Base-by-base conservation (phyloP, 1,139 yeast genomes). In the Hyphopichia wangnamkhiaoensis region DNA sequence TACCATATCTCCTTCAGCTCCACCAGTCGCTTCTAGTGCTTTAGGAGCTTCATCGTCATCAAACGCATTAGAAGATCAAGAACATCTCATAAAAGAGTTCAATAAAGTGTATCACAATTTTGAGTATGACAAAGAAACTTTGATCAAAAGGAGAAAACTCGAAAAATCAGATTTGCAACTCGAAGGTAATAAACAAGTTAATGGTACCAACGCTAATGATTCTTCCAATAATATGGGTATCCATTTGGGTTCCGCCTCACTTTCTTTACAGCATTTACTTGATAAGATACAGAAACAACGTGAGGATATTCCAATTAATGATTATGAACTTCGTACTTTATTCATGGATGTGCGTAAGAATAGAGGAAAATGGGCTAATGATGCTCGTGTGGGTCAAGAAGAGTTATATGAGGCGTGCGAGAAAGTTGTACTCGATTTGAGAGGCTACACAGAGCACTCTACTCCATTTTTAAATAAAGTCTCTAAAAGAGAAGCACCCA, bases 391-490 rank as follows among this genome's bases (percentile, higher is more conserved):
- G 31, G 98, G 98, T 3, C 99, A 94, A 61, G 99, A 94, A 58
- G 99, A 94, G 58, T 72, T 94, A 14, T 94, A 93, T 55, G 98
- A 94, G 52, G 96, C 97, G 0, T 93, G 97, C 53, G 98, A 94
- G 54, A 91, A 89, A 56, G 98, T 93, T 1, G 93, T 91, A 0
- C 67, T 83, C 46, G 98, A 94, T 53, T 68, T 94, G 31, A 75
- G 98, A 54, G 89, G 94, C 9, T 89, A 85, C 50, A 93, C 98
- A 0, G 98, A 93, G 56, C 98, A 93, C 61, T 91, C 98, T 0
- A 90, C 98, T 0, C 96, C 98, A 1, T 94, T 94, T 55, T 71
- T 94, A 49, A 93, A 91, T 62, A 87, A 89, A 56, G 99, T 94
- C 16, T 88, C 95, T 42, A 93, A 93, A 59, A 75, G 98, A 43